Conservation (phyloP, 2,329 filamentous ascomycete genomes). For the Cercospora canescens region DNA sequence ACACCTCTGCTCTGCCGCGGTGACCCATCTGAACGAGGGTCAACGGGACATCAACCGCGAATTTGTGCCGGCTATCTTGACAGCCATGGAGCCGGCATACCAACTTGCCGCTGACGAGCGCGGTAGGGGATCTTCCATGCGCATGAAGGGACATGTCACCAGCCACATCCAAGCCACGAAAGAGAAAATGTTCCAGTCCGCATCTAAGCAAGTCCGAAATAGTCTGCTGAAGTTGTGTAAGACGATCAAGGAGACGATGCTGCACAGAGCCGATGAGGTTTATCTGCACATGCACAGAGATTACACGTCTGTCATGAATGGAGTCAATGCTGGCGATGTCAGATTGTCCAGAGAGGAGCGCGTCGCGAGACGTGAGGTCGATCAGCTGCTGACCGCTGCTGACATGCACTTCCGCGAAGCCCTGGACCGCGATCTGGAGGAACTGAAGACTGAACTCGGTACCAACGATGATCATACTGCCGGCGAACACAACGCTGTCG, state of each 20-base stretch:
- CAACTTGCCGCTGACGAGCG: slow-evolving; percentile 44
- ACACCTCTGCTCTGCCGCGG: slow-evolving; percentile 37
- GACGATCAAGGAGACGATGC: slow-evolving; percentile 45
- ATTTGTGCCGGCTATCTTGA: slow-evolving; percentile 52
- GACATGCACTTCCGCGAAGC: slow-evolving; percentile 22
- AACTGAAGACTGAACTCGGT: slow-evolving; percentile 13
- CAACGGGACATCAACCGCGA: slow-evolving; percentile 57
- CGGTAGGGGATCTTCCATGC: slow-evolving; percentile 48
- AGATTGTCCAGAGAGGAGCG: slow-evolving; percentile 26
- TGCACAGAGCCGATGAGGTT: slow-evolving; percentile 49
- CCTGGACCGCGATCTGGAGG: slow-evolving; percentile 20
- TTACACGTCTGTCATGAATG: slow-evolving; percentile 40
- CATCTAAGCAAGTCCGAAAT: slow-evolving; percentile 43
- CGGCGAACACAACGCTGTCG: neutral
- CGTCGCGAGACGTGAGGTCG: slow-evolving; percentile 19
- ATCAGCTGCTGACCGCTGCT: slow-evolving; percentile 19
- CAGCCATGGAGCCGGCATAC: slow-evolving; percentile 52
- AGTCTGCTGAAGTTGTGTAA: slow-evolving; percentile 46
- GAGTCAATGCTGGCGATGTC: slow-evolving; percentile 17
- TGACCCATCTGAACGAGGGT: slow-evolving; percentile 42
- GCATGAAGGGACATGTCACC: slow-evolving; percentile 56
- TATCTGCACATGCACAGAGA: slow-evolving; percentile 38
- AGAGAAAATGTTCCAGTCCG: slow-evolving; percentile 52
- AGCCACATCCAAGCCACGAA: slow-evolving; percentile 45
- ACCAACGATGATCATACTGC: neutral